Conservation (phyloP, 2,329 filamentous ascomycete species). For the Phialemonium atrogriseum region DNA sequence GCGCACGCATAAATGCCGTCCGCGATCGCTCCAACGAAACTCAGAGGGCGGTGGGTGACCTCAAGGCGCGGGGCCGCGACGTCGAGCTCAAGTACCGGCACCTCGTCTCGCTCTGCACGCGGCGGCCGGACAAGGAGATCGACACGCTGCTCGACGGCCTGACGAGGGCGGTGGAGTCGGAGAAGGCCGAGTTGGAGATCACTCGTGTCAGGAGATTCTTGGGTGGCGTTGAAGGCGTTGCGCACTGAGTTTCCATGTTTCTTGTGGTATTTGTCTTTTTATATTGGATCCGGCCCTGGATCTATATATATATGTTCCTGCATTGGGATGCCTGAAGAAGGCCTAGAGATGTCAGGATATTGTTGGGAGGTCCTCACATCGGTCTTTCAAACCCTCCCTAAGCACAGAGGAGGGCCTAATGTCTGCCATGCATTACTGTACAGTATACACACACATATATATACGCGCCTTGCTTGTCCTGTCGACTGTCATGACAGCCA, state of each 20-base stretch:
- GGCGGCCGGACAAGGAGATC: constrained; percentile 67
- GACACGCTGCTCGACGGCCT: constrained; percentile 74
- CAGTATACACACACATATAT: too few species aligned
- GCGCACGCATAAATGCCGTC: constrained; percentile 63
- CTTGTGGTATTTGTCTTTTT: not conserved
- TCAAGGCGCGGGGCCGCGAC: constrained; percentile 74
- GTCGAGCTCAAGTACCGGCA: constrained; percentile 81
- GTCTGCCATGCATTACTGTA: too few species aligned
- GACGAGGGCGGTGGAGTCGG: constrained; percentile 82
- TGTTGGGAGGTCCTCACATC: too few species aligned
- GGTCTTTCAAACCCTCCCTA: too few species aligned
- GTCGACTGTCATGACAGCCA: too few species aligned
- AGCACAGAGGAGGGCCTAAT: too few species aligned
- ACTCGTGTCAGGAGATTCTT: constrained; percentile 71
- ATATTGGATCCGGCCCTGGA: too few species aligned
- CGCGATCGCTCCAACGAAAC: constrained; percentile 59
- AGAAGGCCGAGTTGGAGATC: constrained; percentile 68
- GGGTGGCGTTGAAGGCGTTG: constrained; percentile 61
- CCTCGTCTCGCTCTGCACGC: constrained; percentile 81
- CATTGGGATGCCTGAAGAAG: too few species aligned
- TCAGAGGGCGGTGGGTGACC: constrained; percentile 55
- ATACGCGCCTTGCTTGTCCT: too few species aligned
- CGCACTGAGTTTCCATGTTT: constrained; percentile 8
- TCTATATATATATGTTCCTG: too few species aligned
- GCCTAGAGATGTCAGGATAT: too few species aligned